A percentile compares a stretch with the other conserved stretches of the same genome.
Conservation (phyloP, 768 basidiomycete species). For the Tylopilus sp. region DNA sequence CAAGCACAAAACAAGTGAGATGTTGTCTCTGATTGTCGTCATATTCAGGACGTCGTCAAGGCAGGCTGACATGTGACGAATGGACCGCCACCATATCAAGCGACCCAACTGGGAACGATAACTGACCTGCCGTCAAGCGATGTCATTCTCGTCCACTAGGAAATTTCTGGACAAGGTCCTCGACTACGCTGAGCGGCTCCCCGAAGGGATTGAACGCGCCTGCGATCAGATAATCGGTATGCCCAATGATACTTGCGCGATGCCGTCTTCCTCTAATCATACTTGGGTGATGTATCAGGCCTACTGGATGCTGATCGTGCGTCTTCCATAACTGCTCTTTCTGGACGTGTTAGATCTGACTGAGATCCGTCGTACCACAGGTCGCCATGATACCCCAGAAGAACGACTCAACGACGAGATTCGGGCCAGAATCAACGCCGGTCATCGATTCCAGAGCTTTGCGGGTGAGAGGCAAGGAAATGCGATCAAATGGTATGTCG, state of each 20-base stretch:
- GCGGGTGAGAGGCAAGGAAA: constrained; percentile 68
- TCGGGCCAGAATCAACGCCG: constrained; percentile 67
- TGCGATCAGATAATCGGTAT: constrained; percentile 35
- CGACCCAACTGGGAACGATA: not conserved
- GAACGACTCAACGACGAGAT: constrained; percentile 71
- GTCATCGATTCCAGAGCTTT: constrained; percentile 86
- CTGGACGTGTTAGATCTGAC: not conserved
- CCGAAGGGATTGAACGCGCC: constrained; percentile 37
- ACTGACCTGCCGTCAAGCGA: not conserved
- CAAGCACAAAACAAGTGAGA: not conserved
- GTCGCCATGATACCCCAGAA: constrained; percentile 72
- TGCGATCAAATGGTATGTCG: constrained; percentile 72
- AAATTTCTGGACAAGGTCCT: constrained; percentile 39
- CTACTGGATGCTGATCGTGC: constrained; percentile 34
- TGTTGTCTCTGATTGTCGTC: not conserved
- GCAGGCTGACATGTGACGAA: constrained; percentile 3
- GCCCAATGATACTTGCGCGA: not conserved
- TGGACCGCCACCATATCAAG: not conserved
- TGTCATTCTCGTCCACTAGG: constrained; percentile 28
- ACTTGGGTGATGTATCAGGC: constrained; percentile 19
- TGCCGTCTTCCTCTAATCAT: not conserved
- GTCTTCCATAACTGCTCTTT: constrained; percentile 3
- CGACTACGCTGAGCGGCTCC: constrained; percentile 34
- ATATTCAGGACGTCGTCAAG: not conserved
- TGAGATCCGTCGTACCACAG: constrained; percentile 13